These are phyloP conservation scores for Gracilaria domingensis DNA, from an alignment of 23 red algal species.

Conservation along the genomic window DNA sequence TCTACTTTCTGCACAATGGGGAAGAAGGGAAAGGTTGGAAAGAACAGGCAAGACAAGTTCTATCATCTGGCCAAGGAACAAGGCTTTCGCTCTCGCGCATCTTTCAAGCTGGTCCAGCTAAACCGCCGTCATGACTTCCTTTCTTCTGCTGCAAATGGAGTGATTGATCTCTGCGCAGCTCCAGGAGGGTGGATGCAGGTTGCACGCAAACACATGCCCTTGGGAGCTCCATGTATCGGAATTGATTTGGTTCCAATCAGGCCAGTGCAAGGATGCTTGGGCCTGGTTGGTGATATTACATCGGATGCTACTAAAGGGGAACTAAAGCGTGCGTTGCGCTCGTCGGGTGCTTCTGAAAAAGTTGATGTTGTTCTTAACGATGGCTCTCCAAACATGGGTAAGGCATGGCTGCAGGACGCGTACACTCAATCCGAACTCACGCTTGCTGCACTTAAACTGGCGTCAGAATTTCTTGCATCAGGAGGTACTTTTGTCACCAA, in stretches of 20 bases:
- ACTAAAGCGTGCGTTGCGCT: constrained; percentile 69
- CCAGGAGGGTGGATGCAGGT: constrained; percentile 99
- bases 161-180: constrained; percentile 97
- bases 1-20: constrained; percentile 35
- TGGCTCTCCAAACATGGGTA: constrained; percentile 97
- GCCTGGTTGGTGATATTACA: constrained; percentile 89
- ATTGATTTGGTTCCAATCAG: constrained; percentile 96
- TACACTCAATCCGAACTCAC: constrained; percentile 96
- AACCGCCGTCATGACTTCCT: constrained; percentile 95
- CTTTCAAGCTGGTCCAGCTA: constrained; percentile 97
- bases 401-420: constrained; percentile 97
- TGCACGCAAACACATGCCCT: constrained; percentile 85
- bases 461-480: constrained; percentile 73
- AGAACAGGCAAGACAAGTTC: constrained; percentile 95
- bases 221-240: constrained; percentile 84
- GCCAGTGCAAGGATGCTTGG: constrained; percentile 58
- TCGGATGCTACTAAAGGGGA: constrained; percentile 66
- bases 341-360: constrained; percentile 41
- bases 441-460: constrained; percentile 83
- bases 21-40: constrained; percentile 87
- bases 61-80: constrained; percentile 99
- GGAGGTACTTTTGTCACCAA: constrained; percentile 95
- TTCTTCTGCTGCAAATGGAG: constrained; percentile 71
- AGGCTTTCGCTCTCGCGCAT: constrained; percentile 95
- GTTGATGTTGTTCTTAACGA: constrained; percentile 96